Percentiles rank a stretch among this genome's conserved stretches.
Conservation (phyloP, 352 stramenopile species). For the Phytophthora quininea region DNA sequence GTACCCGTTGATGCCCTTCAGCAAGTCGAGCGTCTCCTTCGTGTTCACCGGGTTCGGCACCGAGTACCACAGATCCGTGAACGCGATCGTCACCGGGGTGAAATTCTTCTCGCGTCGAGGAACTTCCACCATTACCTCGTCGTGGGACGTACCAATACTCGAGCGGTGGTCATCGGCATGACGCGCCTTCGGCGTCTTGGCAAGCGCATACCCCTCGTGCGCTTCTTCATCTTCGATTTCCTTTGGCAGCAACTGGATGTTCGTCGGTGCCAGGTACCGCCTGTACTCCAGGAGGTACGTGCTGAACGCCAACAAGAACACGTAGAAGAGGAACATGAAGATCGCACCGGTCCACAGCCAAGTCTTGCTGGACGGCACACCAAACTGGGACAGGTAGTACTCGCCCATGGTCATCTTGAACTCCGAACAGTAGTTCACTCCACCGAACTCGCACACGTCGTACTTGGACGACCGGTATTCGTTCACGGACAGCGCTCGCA, state of each 20-base stretch:
- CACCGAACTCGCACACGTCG: conserved; percentile 33
- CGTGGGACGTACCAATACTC: conserved; percentile 17
- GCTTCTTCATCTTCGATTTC: conserved; percentile 6
- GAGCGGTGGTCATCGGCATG: not conserved
- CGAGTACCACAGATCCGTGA: conserved; percentile 44
- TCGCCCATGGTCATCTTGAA: conserved; percentile 35
- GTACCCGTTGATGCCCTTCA: conserved; percentile 48
- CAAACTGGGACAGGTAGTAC: conserved; percentile 41
- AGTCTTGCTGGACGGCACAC: conserved; percentile 36
- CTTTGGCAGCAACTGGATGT: conserved; percentile 7
- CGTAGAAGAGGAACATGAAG: conserved; percentile 37
- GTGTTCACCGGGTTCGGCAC: conserved; percentile 34
- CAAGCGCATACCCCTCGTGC: conserved; percentile 7
- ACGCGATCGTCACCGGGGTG: conserved; percentile 31
- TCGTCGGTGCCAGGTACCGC: conserved; percentile 17
- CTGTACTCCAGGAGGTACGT: conserved; percentile 36
- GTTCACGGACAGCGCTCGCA: conserved; percentile 46
- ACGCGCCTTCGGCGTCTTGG: conserved; percentile 8
- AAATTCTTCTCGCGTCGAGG: conserved; percentile 25
- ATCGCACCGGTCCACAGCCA: conserved; percentile 40
- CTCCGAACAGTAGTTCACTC: conserved; percentile 36
- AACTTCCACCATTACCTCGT: conserved; percentile 21
- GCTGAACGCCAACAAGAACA: conserved; percentile 36
- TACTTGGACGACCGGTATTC: conserved; percentile 40
- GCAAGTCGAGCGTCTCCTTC: conserved; percentile 41